Base-by-base conservation (phyloP, 495 filamentous ascomycete species). In the Penicillium canescens region DNA sequence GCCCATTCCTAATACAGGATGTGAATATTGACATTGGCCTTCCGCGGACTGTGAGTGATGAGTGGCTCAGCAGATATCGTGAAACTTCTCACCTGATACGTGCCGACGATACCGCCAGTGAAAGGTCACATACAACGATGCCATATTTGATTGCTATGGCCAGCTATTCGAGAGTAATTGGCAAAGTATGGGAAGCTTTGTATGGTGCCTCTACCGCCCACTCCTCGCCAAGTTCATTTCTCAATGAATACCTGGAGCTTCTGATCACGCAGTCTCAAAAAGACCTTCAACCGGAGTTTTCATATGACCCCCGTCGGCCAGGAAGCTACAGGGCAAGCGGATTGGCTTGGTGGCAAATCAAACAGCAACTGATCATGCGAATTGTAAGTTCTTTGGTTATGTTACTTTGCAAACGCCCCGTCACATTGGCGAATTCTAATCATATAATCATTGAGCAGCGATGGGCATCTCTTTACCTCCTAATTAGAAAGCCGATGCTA, bases 151-250 rank as follows among this genome's bases (percentile, higher is more conserved):
- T 54, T 40, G 65, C 62, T 12, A 68, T 62, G 52, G 44, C 54
- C 11, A 54, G 41, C 21, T 68, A 68, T 40, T 68, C 65, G 2
- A 53, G 26, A 5, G 57, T 63, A 0, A 46, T 68, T 23, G 62
- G 65, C 0, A 68, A 65, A 24, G 57, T 68, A 5, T 68, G 65
- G 65, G 65, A 68, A 33, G 57, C 52, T 0, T 43, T 65, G 26
- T 68, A 68, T 39, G 57, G 59, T n/a, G 61, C 54, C 14, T 42
- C 49, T 1, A 61, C 42, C 2, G 54, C 50, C 8, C 52, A 63
- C 3, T 46, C 50, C 1, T 39, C 57, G 2, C 50, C 62, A 9
- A 57, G 46, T 10, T 48, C 54, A 20, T 45, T 60, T 38, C 36
- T 65, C 6, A 55, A 56, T 14, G 57, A 67, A 36, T 61, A 63